phyloP scores from a whole-genome alignment of 208 protist genomes.

The Angomonas ambiguus region DNA sequence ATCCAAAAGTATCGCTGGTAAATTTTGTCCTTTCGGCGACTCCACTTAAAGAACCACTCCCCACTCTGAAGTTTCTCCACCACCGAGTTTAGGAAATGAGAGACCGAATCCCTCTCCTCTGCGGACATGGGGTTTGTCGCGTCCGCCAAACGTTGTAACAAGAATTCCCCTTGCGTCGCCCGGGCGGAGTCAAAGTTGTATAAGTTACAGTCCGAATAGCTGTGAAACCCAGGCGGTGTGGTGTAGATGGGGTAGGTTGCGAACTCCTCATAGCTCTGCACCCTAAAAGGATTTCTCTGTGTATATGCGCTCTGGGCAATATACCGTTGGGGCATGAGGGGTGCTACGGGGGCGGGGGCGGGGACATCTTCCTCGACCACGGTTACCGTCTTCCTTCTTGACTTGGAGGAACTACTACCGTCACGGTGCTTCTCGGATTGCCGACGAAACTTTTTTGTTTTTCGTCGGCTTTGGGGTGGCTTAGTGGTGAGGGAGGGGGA shows the following conservation, averaged over 20 bases:
- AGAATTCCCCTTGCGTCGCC: conserved; percentile 35
- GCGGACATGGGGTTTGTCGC: conserved; percentile 18
- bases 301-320: conserved; percentile 64
- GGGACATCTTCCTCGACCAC: not conserved
- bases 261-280: conserved; percentile 69
- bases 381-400: not conserved
- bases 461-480: not conserved
- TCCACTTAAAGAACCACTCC: conserved; percentile 84
- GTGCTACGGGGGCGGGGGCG: not conserved
- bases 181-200: conserved; percentile 27
- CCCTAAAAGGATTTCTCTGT: conserved; percentile 68
- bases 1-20: conserved; percentile 76
- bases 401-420: not conserved
- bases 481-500: not conserved
- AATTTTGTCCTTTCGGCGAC: conserved; percentile 34
- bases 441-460: not conserved
- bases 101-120: conserved; percentile 19
- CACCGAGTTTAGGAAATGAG: conserved; percentile 22
- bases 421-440: not conserved
- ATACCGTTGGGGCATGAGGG: conserved; percentile 21
- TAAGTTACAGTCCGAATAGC: conserved; percentile 11
- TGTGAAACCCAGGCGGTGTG: conserved; percentile 24
- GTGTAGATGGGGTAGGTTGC: conserved; percentile 39
- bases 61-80: conserved; percentile 48
- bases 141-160: conserved; percentile 35